phyloP scores from a whole-genome alignment of 1,284 basidiomycete genomes.

The Mycena citricolor region DNA sequence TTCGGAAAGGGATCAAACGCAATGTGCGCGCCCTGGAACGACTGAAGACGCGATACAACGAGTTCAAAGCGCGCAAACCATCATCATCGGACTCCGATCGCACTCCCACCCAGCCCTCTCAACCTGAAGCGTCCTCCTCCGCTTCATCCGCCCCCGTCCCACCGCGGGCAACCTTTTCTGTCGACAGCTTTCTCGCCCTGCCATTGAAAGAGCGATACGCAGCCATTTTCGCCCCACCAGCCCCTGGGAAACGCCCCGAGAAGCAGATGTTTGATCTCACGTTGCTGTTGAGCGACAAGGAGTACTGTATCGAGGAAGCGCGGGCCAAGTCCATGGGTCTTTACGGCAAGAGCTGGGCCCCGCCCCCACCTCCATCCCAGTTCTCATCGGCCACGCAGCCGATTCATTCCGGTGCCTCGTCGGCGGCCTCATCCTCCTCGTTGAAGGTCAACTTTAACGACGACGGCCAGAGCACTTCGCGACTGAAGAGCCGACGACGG shows the following conservation, averaged over 20 bases:
- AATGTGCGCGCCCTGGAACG: constrained; percentile 82
- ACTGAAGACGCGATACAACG: constrained; percentile 79
- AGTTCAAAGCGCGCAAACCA: constrained; percentile 64
- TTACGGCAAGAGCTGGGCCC: constrained; percentile 75
- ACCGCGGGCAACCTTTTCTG: constrained; percentile 25
- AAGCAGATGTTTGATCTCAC: constrained; percentile 64
- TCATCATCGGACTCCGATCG: constrained; percentile 30
- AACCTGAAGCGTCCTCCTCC: constrained; percentile 28
- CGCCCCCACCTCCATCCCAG: constrained; percentile 47
- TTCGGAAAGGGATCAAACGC: constrained; percentile 81
- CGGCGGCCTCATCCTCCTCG: constrained; percentile 29
- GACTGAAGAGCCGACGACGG: constrained; percentile 39
- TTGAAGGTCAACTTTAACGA: constrained; percentile 53
- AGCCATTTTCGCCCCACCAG: constrained; percentile 63
- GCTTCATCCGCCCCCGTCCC: constrained; percentile 31
- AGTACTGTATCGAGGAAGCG: constrained; percentile 75
- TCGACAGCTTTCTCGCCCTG: too few relatives aligned
- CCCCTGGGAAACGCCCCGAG: constrained; percentile 68
- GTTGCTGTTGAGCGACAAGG: constrained; percentile 64
- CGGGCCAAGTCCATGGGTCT: constrained; percentile 76
- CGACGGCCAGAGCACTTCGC: constrained; percentile 47
- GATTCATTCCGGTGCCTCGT: constrained; percentile 28
- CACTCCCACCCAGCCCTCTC: constrained; percentile 53
- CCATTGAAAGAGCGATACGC: constrained; percentile 53
- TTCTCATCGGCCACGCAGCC: constrained; percentile 34